Evolutionary conservation across 805 yeast genomes (phyloP).

Genomic region (Candida sphagnicola): DNA sequence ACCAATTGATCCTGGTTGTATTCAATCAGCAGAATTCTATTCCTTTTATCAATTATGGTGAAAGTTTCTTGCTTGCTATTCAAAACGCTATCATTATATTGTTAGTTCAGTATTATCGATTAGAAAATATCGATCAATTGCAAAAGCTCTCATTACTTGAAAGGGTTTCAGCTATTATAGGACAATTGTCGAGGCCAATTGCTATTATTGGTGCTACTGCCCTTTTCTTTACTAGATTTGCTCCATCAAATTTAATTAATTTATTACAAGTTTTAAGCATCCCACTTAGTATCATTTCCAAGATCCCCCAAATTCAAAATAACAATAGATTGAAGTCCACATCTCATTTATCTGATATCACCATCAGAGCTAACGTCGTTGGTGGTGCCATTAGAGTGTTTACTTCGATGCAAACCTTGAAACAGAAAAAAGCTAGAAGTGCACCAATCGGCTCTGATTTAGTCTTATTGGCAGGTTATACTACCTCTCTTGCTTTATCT

Average conservation of each 20-base stretch:
- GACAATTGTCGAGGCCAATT: slow-evolving; percentile 22
- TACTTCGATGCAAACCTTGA: slow-evolving; percentile 32
- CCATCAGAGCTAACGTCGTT: slow-evolving; percentile 37
- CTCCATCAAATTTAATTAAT: slow-evolving; percentile 24
- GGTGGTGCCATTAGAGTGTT: slow-evolving; percentile 38
- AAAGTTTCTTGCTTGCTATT: slow-evolving; percentile 32
- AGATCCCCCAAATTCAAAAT: slow-evolving; percentile 36
- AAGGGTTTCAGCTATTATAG: slow-evolving; percentile 12
- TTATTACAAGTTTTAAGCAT: slow-evolving; percentile 33
- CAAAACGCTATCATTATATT: slow-evolving; percentile 36
- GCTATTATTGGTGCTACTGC: slow-evolving; percentile 22
- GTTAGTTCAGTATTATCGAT: slow-evolving; percentile 30
- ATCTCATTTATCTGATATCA: slow-evolving; percentile 31
- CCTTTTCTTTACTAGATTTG: slow-evolving; percentile 27
- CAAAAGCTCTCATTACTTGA: not conserved
- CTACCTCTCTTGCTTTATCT: slow-evolving; percentile 31
- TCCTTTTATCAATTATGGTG: slow-evolving; percentile 38
- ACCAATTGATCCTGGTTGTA: slow-evolving; percentile 35
- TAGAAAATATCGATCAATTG: slow-evolving; percentile 13
- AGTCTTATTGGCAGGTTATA: slow-evolving; percentile 37
- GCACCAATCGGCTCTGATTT: slow-evolving; percentile 20
- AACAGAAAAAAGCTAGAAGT: slow-evolving; percentile 12
- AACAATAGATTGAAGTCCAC: slow-evolving; percentile 33
- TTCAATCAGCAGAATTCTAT: slow-evolving; percentile 33
- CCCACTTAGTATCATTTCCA: slow-evolving; percentile 35